phyloP scores from a whole-genome alignment of 257 asterid species.

The Solanum tacnaense region DNA sequence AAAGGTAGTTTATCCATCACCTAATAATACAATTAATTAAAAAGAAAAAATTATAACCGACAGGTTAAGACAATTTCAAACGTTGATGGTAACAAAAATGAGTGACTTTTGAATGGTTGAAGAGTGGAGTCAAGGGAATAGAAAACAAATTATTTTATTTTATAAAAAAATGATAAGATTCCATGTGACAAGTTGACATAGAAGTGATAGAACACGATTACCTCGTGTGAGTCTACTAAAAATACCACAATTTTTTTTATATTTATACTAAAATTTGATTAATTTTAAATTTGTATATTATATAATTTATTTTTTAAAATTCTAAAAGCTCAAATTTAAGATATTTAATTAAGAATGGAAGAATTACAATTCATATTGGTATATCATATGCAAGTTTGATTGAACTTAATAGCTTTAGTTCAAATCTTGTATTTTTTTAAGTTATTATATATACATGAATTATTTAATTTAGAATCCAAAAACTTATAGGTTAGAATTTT shows the following conservation, averaged over 20 bases:
- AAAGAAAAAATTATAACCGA: neutral
- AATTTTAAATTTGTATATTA: neutral
- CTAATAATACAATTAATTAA: neutral
- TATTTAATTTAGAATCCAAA: too few species aligned
- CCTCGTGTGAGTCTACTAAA: neutral
- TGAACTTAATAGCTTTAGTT: accelerated
- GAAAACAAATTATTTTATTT: too few species aligned
- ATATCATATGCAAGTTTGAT: too few species aligned
- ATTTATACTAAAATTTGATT: too few species aligned
- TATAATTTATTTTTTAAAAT: neutral
- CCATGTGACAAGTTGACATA: neutral
- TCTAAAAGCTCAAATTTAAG: accelerated
- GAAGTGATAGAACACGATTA: neutral
- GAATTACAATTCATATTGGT: too few species aligned
- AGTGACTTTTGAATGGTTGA: neutral
- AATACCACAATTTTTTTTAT: neutral
- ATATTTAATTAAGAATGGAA: too few species aligned
- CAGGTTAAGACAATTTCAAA: neutral
- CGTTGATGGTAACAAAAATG: neutral
- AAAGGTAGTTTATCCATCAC: neutral
- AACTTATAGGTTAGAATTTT: too few species aligned
- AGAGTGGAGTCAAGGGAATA: neutral
- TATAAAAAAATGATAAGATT: neutral
- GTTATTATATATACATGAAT: too few species aligned
- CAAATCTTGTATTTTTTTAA: too few species aligned